Evolutionary conservation across 2,329 filamentous ascomycete genomes (phyloP).

Genomic region (Fusarium chlamydosporum): DNA sequence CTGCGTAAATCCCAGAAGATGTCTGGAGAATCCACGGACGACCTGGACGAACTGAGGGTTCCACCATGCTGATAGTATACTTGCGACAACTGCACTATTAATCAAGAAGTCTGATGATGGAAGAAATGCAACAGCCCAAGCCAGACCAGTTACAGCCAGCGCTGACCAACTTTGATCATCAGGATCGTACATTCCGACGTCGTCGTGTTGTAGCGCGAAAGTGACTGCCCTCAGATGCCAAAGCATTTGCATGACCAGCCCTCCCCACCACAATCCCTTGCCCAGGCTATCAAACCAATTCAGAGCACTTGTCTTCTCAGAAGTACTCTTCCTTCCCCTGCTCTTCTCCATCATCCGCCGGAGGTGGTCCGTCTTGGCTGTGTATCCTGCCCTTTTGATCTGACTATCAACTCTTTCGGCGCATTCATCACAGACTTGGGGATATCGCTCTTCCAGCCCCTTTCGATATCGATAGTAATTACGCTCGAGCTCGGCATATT

Average conservation of each 20-base stretch:
- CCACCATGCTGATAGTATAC: constrained; percentile 73
- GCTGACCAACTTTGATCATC: constrained; percentile 49
- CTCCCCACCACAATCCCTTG: constrained; percentile 64
- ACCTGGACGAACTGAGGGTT: constrained; percentile 75
- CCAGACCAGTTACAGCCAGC: constrained; percentile 31
- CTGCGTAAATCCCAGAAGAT: constrained; percentile 71
- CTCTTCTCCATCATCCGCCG: constrained; percentile 80
- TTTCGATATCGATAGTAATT: constrained; percentile 78
- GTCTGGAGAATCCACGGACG: constrained; percentile 70
- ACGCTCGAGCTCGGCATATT: constrained; percentile 77
- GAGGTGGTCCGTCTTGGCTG: constrained; percentile 85
- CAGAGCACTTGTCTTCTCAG: constrained; percentile 55
- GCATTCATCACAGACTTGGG: constrained; percentile 87
- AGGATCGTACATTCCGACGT: constrained; percentile 54
- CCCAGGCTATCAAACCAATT: constrained; percentile 62
- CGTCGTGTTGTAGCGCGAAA: constrained; percentile 47
- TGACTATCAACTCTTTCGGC: constrained; percentile 79
- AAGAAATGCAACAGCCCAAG: constrained; percentile 50
- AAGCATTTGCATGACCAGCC: constrained; percentile 61
- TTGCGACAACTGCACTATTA: constrained; percentile 63
- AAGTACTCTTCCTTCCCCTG: constrained; percentile 54
- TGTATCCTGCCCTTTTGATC: constrained; percentile 80
- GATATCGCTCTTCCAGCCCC: constrained; percentile 85
- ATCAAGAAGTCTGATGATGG: constrained; percentile 60
- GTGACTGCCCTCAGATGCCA: constrained; percentile 63